Evolutionary conservation across 1,284 basidiomycete species (phyloP).

Genomic region (Sanguinoderma infundibulare): DNA sequence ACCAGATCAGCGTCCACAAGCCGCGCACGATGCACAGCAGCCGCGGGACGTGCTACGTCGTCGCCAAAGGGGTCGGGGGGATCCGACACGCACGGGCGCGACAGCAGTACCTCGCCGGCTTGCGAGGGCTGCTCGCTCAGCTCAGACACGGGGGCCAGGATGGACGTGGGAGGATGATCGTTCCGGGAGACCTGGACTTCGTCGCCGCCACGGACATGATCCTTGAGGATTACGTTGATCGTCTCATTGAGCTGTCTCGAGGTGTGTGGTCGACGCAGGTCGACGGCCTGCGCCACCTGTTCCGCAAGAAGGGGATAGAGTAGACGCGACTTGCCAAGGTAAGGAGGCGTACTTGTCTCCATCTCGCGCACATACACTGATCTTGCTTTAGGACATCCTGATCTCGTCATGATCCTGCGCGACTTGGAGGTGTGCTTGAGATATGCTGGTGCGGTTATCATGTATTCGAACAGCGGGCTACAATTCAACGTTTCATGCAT

Average conservation of each 20-base stretch:
- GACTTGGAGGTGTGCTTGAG: no score
- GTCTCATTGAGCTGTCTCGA: slow-evolving; percentile 19
- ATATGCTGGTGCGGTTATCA: no score
- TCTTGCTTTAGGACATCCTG: no score
- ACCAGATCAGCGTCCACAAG: slow-evolving; percentile 35
- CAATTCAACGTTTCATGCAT: no score
- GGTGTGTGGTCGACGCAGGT: slow-evolving; percentile 22
- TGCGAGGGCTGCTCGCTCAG: slow-evolving; percentile 20
- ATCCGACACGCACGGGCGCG: neutral
- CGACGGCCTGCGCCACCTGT: slow-evolving; percentile 10
- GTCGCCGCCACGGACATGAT: slow-evolving; percentile 14
- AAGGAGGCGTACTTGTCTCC: neutral
- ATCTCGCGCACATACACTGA: neutral
- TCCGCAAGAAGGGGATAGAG: slow-evolving; percentile 14
- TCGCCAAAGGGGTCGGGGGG: slow-evolving; percentile 33
- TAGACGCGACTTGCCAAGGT: neutral
- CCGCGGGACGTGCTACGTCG: slow-evolving; percentile 37
- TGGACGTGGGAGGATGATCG: slow-evolving; percentile 8
- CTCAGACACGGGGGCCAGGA: slow-evolving; percentile 10
- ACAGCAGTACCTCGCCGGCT: slow-evolving; percentile 6
- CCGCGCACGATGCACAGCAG: slow-evolving; percentile 24
- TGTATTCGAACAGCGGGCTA: no score
- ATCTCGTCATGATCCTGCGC: no score
- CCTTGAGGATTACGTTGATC: slow-evolving; percentile 13
- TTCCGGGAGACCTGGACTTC: slow-evolving; percentile 19